A percentile compares a stretch with the other conserved stretches of the same genome.
Evolutionary conservation across 768 basidiomycete genomes (phyloP).

Genomic region (Trametes sanguinea): DNA sequence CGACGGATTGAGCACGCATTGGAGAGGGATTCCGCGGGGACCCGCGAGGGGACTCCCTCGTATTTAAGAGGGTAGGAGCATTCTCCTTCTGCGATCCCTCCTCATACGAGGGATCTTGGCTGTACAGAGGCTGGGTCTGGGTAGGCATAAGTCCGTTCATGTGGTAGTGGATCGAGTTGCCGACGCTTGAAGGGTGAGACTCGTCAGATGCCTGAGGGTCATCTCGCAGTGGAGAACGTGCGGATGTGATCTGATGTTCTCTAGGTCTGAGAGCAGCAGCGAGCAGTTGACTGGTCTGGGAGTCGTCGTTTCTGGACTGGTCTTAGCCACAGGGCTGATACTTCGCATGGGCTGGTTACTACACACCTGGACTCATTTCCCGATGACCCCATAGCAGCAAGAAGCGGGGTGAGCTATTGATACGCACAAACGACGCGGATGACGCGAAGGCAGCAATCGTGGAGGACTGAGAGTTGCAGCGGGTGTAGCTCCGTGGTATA

Average conservation of each 20-base stretch:
- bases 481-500: not conserved
- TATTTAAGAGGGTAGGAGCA: slow-evolving; percentile 30
- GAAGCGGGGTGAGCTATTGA: not conserved
- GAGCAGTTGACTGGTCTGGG: slow-evolving; percentile 29
- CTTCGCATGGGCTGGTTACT: not conserved
- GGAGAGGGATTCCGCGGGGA: not conserved
- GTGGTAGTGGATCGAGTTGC: slow-evolving; percentile 47
- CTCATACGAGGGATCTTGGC: slow-evolving; percentile 31
- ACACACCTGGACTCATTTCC: slow-evolving; percentile 8
- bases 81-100: slow-evolving; percentile 61
- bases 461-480: not conserved
- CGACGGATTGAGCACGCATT: not conserved
- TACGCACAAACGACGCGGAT: not conserved
- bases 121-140: slow-evolving; percentile 52
- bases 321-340: not conserved
- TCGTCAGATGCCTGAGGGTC: not conserved
- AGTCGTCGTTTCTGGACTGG: slow-evolving; percentile 21
- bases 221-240: not conserved
- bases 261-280: slow-evolving; percentile 17
- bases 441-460: not conserved
- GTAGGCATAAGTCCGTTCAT: slow-evolving; percentile 58
- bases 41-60: slow-evolving; percentile 15
- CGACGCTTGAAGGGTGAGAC: slow-evolving; percentile 13
- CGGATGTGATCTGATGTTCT: not conserved
- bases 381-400: slow-evolving; percentile 1